Conservation (phyloP, 2,329 filamentous ascomycete genomes). For the Ceratocystis eucalypticola region DNA sequence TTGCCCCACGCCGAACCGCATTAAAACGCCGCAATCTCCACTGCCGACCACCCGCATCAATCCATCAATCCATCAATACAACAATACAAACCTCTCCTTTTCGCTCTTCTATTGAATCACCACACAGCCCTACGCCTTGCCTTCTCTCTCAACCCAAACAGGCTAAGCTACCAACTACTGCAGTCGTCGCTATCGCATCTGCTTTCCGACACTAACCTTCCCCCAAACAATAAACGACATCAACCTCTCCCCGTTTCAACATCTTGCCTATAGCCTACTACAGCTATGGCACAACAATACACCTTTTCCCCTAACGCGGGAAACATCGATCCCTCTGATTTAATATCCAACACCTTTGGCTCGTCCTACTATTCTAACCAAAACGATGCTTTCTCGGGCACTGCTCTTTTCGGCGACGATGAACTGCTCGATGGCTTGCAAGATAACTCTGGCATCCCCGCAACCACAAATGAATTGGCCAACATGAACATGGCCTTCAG, state of each 20-base stretch:
- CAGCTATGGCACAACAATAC: conserved; percentile 17
- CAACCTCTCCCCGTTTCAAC: background rate
- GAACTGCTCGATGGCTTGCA: conserved; percentile 64
- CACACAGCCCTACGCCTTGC: background rate
- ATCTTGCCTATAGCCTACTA: background rate
- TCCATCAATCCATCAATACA: background rate
- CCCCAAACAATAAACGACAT: background rate
- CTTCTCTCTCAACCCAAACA: background rate
- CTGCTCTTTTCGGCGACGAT: conserved; percentile 72
- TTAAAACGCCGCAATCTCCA: conserved; percentile 6
- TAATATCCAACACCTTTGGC: conserved; percentile 14
- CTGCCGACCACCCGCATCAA: background rate
- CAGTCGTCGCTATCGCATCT: background rate
- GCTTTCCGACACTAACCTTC: background rate
- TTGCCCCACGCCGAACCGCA: conserved; percentile 1
- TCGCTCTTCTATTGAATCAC: background rate
- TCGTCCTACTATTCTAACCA: conserved; percentile 12
- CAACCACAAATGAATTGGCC: conserved; percentile 45
- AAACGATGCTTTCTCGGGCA: conserved; percentile 56
- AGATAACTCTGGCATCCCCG: conserved; percentile 40
- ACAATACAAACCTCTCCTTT: background rate
- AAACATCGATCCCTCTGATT: conserved; percentile 11
- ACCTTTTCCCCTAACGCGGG: conserved; percentile 14
- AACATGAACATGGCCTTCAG: conserved; percentile 44
- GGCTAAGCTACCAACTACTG: background rate